A percentile compares a stretch with the other conserved stretches of the same genome.
Evolutionary conservation across 257 asterid genomes (phyloP).

Genomic region (Salvia miltiorrhiza): DNA sequence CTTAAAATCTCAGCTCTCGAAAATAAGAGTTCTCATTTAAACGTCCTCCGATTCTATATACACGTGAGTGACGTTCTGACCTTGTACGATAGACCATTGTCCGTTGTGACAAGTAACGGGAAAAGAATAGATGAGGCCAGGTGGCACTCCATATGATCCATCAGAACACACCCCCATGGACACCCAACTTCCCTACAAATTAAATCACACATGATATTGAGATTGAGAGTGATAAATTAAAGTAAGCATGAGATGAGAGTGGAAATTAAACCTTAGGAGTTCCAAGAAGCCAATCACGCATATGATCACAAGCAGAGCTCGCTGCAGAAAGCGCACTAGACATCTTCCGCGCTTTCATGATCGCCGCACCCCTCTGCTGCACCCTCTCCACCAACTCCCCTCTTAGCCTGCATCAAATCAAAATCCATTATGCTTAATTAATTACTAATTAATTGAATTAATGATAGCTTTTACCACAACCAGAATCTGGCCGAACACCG

Average conservation of each 20-base stretch:
- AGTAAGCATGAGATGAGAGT: too few relatives aligned
- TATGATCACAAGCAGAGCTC: constrained; percentile 81
- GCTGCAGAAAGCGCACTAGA: constrained; percentile 92
- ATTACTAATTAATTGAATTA: too few relatives aligned
- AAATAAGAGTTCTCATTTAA: too few relatives aligned
- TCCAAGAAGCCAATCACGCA: constrained; percentile 78
- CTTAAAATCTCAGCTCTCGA: too few relatives aligned
- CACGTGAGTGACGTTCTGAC: too few relatives aligned
- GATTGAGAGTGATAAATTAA: too few relatives aligned
- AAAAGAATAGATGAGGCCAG: constrained; percentile 71
- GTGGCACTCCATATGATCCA: constrained; percentile 75
- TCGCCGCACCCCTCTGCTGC: constrained; percentile 68
- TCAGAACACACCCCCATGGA: constrained; percentile 89
- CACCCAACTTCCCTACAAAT: constrained; percentile 66
- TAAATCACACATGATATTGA: too few relatives aligned
- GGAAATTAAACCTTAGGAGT: constrained; percentile 61
- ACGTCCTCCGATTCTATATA: too few relatives aligned
- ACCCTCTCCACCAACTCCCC: constrained; percentile 59
- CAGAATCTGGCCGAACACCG: too few relatives aligned
- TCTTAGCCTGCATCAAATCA: constrained; percentile 37
- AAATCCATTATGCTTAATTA: too few relatives aligned
- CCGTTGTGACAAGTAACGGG: constrained; percentile 83
- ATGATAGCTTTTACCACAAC: too few relatives aligned
- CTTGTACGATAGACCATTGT: constrained; percentile 83
- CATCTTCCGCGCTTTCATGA: constrained; percentile 65